phyloP scores from a whole-genome alignment of 805 yeast genomes.

The Monosporozyma aerobia region DNA sequence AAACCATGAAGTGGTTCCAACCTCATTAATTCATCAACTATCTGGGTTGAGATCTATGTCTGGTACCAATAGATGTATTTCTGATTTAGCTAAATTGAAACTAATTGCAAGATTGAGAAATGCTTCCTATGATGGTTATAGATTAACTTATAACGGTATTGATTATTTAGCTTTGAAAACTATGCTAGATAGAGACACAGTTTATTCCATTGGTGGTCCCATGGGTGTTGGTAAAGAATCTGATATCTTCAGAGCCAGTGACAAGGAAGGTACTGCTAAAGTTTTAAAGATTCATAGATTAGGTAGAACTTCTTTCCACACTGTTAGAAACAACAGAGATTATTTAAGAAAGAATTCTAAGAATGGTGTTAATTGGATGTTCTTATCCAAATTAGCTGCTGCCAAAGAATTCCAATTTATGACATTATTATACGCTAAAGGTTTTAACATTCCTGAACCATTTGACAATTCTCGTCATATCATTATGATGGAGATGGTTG shows the following conservation, averaged over 20 bases:
- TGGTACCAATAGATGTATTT: constrained; percentile 67
- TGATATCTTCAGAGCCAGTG: constrained; percentile 80
- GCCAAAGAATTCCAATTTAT: constrained; percentile 85
- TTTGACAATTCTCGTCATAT: constrained; percentile 86
- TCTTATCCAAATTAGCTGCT: constrained; percentile 80
- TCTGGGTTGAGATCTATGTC: constrained; percentile 71
- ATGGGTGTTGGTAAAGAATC: constrained; percentile 98
- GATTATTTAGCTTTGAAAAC: constrained; percentile 88
- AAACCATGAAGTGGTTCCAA: constrained; percentile 93
- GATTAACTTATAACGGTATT: constrained; percentile 79
- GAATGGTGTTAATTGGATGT: constrained; percentile 86
- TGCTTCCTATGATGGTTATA: constrained; percentile 91
- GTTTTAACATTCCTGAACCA: constrained; percentile 82
- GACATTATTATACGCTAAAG: constrained; percentile 62
- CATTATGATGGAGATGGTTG: constrained; percentile 83
- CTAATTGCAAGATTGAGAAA: constrained; percentile 72
- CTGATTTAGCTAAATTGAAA: constrained; percentile 80
- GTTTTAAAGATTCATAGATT: constrained; percentile 87
- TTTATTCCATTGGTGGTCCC: constrained; percentile 73
- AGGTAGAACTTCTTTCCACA: constrained; percentile 87
- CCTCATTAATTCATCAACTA: constrained; percentile 66
- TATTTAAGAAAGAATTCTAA: constrained; percentile 57
- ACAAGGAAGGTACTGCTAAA: constrained; percentile 50
- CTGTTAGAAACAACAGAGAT: constrained; percentile 90
- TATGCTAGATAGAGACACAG: constrained; percentile 61